Conservation (phyloP, 345 rosid genomes). For the Eucalyptus curtisii region DNA sequence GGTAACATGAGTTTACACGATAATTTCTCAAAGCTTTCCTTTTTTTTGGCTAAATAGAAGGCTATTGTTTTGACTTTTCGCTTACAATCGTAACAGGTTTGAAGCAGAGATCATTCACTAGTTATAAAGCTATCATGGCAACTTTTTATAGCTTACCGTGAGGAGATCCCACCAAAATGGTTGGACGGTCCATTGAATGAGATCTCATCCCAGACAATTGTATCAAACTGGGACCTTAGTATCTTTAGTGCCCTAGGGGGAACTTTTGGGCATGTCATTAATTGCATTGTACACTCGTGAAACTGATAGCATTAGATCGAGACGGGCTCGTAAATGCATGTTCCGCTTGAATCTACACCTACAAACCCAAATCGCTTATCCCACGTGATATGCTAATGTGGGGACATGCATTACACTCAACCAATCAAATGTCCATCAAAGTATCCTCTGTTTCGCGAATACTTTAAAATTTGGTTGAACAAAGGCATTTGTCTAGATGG, state of each 20-base stretch:
- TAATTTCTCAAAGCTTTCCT: neutral
- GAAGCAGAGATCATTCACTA: neutral
- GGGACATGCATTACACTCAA: neutral
- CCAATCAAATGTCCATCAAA: neutral
- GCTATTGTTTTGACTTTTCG: rapidly evolving
- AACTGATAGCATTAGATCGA: rapidly evolving
- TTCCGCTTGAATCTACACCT: neutral
- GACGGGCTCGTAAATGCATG: neutral
- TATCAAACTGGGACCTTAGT: neutral
- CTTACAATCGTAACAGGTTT: neutral
- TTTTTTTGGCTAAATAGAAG: neutral
- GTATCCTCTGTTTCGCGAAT: rapidly evolving
- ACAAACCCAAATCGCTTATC: rapidly evolving
- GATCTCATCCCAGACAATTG: neutral
- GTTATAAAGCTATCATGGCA: neutral
- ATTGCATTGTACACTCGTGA: neutral
- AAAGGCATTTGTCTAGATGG: neutral
- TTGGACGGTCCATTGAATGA: neutral
- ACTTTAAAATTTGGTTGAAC: rapidly evolving
- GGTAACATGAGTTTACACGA: neutral
- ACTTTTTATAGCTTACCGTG: neutral
- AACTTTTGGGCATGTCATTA: neutral
- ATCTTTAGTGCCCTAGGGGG: neutral
- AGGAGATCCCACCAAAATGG: neutral
- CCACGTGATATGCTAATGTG: neutral